Percentiles rank a stretch among this genome's conserved stretches.
These are phyloP conservation scores for Kwoniella newhampshirensis DNA, from an alignment of 768 basidiomycete species.

Conservation along the genomic window DNA sequence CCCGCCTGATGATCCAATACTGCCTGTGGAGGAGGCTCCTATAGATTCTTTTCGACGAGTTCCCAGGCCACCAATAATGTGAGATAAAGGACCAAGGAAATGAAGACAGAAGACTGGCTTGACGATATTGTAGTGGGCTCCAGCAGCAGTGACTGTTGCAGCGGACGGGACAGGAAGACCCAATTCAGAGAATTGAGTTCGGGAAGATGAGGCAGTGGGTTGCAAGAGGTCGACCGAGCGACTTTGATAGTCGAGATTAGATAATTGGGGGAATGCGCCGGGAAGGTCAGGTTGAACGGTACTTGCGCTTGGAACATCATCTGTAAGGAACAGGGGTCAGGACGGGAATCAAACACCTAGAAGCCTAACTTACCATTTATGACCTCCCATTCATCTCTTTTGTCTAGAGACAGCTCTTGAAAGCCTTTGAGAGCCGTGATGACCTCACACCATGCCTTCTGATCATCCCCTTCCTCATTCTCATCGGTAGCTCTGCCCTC, in stretches of 20 bases:
- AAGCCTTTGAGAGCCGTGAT: conserved; percentile 12
- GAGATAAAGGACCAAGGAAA: conserved; percentile 2
- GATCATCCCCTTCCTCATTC: conserved; percentile 1
- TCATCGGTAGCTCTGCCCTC: neutral
- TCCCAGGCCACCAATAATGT: conserved; percentile 15
- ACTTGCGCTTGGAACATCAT: conserved; percentile 14
- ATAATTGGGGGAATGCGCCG: conserved; percentile 42
- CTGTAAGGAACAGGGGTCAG: conserved; percentile 3
- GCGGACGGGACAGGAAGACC: conserved; percentile 10
- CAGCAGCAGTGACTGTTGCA: neutral
- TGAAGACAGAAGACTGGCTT: conserved; percentile 34
- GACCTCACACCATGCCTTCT: conserved; percentile 10
- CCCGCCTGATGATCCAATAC: conserved; percentile 14
- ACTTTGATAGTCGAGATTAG: conserved; percentile 6
- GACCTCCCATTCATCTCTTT: conserved; percentile 39
- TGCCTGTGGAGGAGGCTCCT: conserved; percentile 10
- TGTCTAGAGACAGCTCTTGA: neutral
- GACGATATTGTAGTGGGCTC: conserved; percentile 12
- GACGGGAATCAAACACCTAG: neutral
- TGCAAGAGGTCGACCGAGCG: neutral
- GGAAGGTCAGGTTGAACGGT: conserved; percentile 25
- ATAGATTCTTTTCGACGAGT: conserved; percentile 21
- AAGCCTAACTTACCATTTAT: conserved; percentile 30
- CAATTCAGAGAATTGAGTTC: conserved; percentile 13
- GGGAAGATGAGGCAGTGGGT: conserved; percentile 11